A percentile compares a stretch with the other conserved stretches of the same genome.
These are phyloP conservation scores for Hortaea sp. DNA, from an alignment of 2,329 filamentous ascomycete genomes.

Conservation along the genomic window DNA sequence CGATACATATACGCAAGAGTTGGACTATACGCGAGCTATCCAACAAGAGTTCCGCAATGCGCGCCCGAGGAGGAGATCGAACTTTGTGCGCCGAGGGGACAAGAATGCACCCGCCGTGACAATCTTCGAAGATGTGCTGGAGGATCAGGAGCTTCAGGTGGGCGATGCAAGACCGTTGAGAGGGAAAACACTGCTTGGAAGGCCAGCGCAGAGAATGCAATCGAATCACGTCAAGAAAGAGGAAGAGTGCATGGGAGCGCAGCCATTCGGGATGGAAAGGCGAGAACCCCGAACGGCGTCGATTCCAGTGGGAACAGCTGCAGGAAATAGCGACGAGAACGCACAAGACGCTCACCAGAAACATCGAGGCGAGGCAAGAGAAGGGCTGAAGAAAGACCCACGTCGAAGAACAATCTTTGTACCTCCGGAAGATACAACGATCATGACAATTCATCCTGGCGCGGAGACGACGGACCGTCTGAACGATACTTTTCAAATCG, in stretches of 20 bases:
- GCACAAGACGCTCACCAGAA: not conserved
- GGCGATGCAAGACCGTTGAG: slow-evolving; percentile 2
- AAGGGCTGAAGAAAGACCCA: slow-evolving; percentile 27
- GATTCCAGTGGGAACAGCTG: no score
- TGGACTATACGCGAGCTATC: slow-evolving; percentile 24
- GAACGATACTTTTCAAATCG: slow-evolving; percentile 23
- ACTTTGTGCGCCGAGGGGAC: slow-evolving; percentile 13
- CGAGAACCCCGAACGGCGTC: not conserved
- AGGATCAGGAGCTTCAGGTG: slow-evolving; percentile 15
- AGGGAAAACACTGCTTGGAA: slow-evolving; percentile 17
- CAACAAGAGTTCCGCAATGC: slow-evolving; percentile 19
- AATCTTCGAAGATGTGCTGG: slow-evolving; percentile 25
- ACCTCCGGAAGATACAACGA: slow-evolving; percentile 41
- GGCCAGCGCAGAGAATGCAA: slow-evolving; percentile 15
- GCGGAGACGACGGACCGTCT: slow-evolving; percentile 22
- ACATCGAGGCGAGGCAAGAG: not conserved
- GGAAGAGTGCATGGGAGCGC: slow-evolving; percentile 5
- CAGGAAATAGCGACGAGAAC: not conserved
- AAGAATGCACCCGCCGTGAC: slow-evolving; percentile 9
- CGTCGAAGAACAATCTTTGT: slow-evolving; percentile 42
- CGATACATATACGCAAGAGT: slow-evolving; percentile 17
- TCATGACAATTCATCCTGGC: slow-evolving; percentile 43
- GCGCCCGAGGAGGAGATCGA: slow-evolving; percentile 15
- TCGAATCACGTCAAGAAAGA: not conserved
- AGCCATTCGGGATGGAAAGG: not conserved